Base-by-base conservation (phyloP, 192 early-diverging fungal species). In the Jimgerdemannia lactiflua region DNA sequence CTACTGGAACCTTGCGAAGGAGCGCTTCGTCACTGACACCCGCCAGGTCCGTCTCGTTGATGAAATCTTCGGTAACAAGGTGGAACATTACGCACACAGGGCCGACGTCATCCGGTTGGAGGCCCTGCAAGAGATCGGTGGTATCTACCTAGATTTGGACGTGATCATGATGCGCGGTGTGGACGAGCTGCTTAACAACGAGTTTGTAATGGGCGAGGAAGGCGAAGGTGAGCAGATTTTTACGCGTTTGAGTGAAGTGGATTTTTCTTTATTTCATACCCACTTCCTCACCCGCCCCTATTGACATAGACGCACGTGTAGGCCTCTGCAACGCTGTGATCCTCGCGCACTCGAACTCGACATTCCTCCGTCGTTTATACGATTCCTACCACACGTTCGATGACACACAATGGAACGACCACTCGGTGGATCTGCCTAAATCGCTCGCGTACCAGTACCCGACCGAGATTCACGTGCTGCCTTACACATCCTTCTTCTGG, bases 101-200 rank as follows among this genome's bases (percentile, higher is more conserved):
- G 67, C 67, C 9, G 67, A 68, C 40, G 40, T 68, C 8, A 41
- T 68, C 40, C 67, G 67, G 19, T 41, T 68, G 18, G 67, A 68
- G 40, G 67, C 67, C 18, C 19, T 68, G 67, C 6, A 39, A 41
- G 67, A 68, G 19, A 9, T 68, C 6, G 67, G 67, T 14, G 67
- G 67, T 4, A 68, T 68, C 67, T 68, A 68, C 19, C 67, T 68
- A 68, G 67, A 68, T 19, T 14, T 68, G 67, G 67, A 68, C 67
- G 40, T 68, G 29, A 20, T 68, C 9, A 41, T 68, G 67, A 7
- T 68, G 9, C 19, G 40, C 9, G 40, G 67, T 18, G 19, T 68
- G 19, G 67, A 68, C 19, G 19, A 20, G 6, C 40, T 68, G 67
- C 19, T 68, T 1, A 1, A 68, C 9, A 41, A 68, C 29, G 29